These are phyloP conservation scores for Cryptosporidium andersoni DNA, from an alignment of 169 alveolate species.

Conservation along the genomic window DNA sequence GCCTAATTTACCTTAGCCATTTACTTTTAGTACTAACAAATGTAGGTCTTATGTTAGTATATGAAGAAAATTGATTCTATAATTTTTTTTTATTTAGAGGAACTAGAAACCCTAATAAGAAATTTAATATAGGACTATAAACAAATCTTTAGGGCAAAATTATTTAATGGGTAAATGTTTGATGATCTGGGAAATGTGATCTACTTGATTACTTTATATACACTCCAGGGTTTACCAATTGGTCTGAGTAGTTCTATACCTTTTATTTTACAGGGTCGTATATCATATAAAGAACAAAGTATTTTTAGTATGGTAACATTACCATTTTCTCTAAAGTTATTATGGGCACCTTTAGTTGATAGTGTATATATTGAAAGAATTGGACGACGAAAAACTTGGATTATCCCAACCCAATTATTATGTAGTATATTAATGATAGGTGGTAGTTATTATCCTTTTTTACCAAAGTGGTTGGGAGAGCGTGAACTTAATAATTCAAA, in stretches of 20 bases:
- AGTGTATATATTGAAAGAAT: constrained; percentile 78
- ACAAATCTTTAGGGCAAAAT: too few relatives aligned
- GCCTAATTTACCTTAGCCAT: too few relatives aligned
- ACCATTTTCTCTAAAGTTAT: constrained; percentile 85
- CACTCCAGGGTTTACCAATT: constrained; percentile 85
- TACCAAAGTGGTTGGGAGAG: constrained; percentile 60
- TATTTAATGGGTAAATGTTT: too few relatives aligned
- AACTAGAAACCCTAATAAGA: too few relatives aligned
- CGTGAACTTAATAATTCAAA: not conserved
- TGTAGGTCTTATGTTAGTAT: too few relatives aligned
- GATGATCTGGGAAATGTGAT: constrained; percentile 41
- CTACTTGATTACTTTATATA: constrained; percentile 66
- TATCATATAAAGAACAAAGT: constrained; percentile 82
- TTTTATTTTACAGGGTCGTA: constrained; percentile 80
- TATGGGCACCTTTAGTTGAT: constrained; percentile 95
- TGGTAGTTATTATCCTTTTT: constrained; percentile 55
- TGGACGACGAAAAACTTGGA: constrained; percentile 94
- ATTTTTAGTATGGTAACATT: constrained; percentile 73
- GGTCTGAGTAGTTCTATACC: constrained; percentile 85
- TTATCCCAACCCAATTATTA: constrained; percentile 86
- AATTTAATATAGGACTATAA: too few relatives aligned
- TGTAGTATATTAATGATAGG: constrained; percentile 71
- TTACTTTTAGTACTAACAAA: too few relatives aligned
- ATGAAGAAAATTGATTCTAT: too few relatives aligned
- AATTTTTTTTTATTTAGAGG: too few relatives aligned